Base-by-base conservation (phyloP, 2,329 filamentous ascomycete species). In the Neurospora sp. region DNA sequence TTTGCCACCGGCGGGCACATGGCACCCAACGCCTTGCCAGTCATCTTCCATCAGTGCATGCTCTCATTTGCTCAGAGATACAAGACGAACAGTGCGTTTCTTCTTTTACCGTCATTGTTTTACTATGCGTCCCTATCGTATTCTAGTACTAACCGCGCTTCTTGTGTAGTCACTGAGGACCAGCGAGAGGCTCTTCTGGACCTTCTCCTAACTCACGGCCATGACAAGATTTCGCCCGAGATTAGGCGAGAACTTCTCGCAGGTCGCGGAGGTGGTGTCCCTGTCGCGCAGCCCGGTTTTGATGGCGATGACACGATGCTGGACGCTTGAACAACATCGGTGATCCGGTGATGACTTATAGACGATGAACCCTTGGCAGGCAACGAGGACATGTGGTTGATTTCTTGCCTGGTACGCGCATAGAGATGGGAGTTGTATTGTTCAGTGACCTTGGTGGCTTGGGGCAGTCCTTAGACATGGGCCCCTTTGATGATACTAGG, bases 1-100 rank as follows among this genome's bases (percentile, higher is more conserved):
- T 83, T 83, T 11, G 84, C 86, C 19, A 83, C 83, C 68, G 83
- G 83, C 39, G 81, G 79, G 4, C 89, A 91, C 69, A 82, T 79
- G 86, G 80, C 72, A 36, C 85, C 79, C 80, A 84, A 74, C 77
- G 93, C 91, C 78, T 80, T 98, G 73, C 96, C 96, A 0, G 93
- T 99, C 8, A 89, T 99, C 70, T 99, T 95, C 93, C 96, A 99
- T 80, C 95, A 98, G 82, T 93, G 91, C 75, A 84, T 99, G 38
- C 82, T 99, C 69, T 91, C 93, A 1, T 99, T 99, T 81, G 93
- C 96, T 36, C 92, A 97, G 81, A 86, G 95, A 70, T 99, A 98
- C 82, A 90, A 93, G 77, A 96, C 97, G 75, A 95, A 98, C 79
- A 95, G 76, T 77, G 70, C 69, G 75, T 73, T 11, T 17, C 11